Evolutionary conservation across 2,329 filamentous ascomycete genomes (phyloP).

Genomic region (Mycosphaerelloides madeirae): DNA sequence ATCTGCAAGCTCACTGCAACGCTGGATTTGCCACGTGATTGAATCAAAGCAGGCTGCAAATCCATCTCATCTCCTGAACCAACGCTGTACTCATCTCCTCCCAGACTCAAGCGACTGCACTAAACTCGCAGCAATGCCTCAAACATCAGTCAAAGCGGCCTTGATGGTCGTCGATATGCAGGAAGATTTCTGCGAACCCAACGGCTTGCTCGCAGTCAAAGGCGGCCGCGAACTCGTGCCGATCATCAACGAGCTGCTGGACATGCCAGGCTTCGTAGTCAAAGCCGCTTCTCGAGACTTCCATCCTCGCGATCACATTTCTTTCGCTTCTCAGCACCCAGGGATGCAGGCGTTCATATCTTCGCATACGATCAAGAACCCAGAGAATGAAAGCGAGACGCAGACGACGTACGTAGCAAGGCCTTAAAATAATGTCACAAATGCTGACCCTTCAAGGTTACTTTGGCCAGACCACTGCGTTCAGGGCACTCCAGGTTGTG

Average conservation of each 20-base stretch:
- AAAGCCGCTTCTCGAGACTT: conserved; percentile 89
- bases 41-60: too few species aligned
- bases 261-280: conserved; percentile 59
- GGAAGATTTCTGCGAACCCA: conserved; percentile 88
- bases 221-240: conserved; percentile 66
- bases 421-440: conserved; percentile 23
- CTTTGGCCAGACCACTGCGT: conserved; percentile 94
- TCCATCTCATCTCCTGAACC: too few species aligned
- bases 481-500: conserved; percentile 65
- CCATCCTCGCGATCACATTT: conserved; percentile 78
- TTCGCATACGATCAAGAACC: conserved; percentile 61
- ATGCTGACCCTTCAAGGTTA: conserved; percentile 51
- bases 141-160: conserved; percentile 36
- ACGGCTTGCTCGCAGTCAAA: conserved; percentile 78
- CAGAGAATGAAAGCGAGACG: conserved; percentile 58
- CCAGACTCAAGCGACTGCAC: too few species aligned
- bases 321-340: conserved; percentile 77
- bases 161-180: conserved; percentile 46
- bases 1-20: too few species aligned
- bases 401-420: conserved; percentile 48
- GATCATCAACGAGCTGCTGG: conserved; percentile 69
- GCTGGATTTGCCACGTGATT: too few species aligned
- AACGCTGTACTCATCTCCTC: too few species aligned
- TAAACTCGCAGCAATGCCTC: too few species aligned
- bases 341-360: conserved; percentile 65